Base-by-base conservation (phyloP, 108 stramenopile genomes). In the Fragilariopsis cylindrus region DNA sequence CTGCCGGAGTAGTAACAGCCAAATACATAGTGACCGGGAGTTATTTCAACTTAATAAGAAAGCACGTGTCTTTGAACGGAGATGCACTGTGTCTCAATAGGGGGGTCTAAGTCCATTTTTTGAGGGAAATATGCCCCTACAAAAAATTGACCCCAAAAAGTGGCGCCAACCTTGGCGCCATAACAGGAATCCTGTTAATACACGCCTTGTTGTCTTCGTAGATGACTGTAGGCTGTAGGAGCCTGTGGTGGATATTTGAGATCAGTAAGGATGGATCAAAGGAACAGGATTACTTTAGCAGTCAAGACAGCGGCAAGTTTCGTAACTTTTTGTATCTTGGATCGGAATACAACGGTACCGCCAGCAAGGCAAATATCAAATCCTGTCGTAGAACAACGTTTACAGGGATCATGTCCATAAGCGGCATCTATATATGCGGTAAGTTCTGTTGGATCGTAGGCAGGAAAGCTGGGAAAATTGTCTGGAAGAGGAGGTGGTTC, bases 331-430 rank as follows among this genome's bases (percentile, higher is more conserved):
- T 75, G 82, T 40, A 71, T 57, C 3, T 66, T 64, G 4, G 52
- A 65, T 55, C 63, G 56, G 47, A 68, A 84, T 5, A 70, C 65
- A 45, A 78, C 44, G 18, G 52, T 53, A 41, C 71, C 79, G 1
- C 76, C 73, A 53, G 73, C 70, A 5, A 85, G 56, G 13, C 50
- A 39, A 5, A 85, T 39, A 6, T 47, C 56, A 13, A 75, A 60
- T 1, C 84, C 84, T 15, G 75, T 77, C 7, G 70, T 64, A 8
- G 84, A 85, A 8, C 81, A 75, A 8, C 84, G 60, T 1, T 60
- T 76, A 52, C 63, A 40, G 5, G 52, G 45, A 48, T 81, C 81
- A 16, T 62, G 54, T 21, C 75, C 84, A 65, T 79, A 73, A 43
- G 73, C 75, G 15, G 81, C 73, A 57, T 82, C 84, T 30, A 0